phyloP scores from a whole-genome alignment of 2,329 filamentous ascomycete genomes.

The Colletotrichum coccodes region DNA sequence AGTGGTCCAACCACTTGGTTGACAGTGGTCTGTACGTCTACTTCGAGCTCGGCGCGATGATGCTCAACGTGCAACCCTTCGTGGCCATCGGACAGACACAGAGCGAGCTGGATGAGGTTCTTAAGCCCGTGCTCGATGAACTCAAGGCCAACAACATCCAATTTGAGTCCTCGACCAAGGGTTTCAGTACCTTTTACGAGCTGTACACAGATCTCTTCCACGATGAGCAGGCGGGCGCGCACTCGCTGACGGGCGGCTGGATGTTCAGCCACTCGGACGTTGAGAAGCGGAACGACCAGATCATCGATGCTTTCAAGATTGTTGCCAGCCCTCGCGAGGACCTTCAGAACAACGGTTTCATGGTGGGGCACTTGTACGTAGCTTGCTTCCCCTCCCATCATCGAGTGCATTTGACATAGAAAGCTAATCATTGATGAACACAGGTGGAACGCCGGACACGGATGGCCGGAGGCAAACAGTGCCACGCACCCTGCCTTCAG shows the following conservation, averaged over 20 bases:
- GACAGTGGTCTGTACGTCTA: constrained; percentile 54
- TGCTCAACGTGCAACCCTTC: constrained; percentile 50
- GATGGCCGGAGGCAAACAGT: constrained; percentile 47
- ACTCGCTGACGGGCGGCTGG: constrained; percentile 50
- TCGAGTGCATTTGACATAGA: neutral
- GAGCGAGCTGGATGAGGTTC: constrained; percentile 44
- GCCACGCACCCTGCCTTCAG: constrained; percentile 51
- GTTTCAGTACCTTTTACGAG: constrained; percentile 46
- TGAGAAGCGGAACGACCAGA: constrained; percentile 44
- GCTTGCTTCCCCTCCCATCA: neutral
- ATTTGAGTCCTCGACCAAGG: constrained; percentile 40
- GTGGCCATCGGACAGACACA: constrained; percentile 48
- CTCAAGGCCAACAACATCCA: constrained; percentile 41
- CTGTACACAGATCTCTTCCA: constrained; percentile 51
- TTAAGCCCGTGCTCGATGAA: constrained; percentile 47
- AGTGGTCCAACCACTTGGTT: constrained; percentile 51
- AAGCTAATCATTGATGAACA: constrained; percentile 43
- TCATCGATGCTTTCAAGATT: constrained; percentile 47
- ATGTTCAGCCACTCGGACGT: constrained; percentile 48
- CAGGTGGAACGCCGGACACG: constrained; percentile 50
- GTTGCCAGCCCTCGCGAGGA: constrained; percentile 40
- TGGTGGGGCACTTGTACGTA: neutral
- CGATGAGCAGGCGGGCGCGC: constrained; percentile 44
- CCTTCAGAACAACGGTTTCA: constrained; percentile 39
- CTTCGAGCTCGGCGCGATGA: constrained; percentile 52